These are phyloP conservation scores for Yarrowia sp. DNA, from an alignment of 805 yeast species.

Conservation along the genomic window DNA sequence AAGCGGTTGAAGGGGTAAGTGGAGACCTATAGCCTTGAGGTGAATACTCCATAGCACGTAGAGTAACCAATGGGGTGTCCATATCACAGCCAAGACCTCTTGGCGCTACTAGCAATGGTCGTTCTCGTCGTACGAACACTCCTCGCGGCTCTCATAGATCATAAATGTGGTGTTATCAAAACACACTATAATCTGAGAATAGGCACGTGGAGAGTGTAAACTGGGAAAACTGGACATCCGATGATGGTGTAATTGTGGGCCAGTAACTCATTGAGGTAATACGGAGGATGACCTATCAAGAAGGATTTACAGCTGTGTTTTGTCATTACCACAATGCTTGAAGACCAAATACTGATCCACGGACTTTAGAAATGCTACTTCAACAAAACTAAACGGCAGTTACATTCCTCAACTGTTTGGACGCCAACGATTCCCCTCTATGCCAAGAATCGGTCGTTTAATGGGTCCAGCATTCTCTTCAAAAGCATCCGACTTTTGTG, in stretches of 20 bases:
- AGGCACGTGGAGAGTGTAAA: not conserved
- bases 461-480: not conserved
- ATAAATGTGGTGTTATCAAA: constrained; percentile 2
- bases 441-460: not conserved
- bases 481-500: not conserved
- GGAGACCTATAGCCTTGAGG: not conserved
- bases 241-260: not conserved
- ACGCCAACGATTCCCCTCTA: not conserved
- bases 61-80: not conserved
- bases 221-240: not conserved
- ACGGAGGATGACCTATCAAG: too few relatives aligned
- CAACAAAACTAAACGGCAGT: too few relatives aligned
- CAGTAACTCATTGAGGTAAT: not conserved
- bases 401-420: too few relatives aligned
- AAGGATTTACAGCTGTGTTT: too few relatives aligned
- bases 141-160: not conserved
- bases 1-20: not conserved
- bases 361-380: too few relatives aligned
- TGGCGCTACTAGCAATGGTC: not conserved
- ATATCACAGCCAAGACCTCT: not conserved
- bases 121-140: not conserved
- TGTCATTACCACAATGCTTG: too few relatives aligned
- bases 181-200: not conserved
- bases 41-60: not conserved
- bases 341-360: too few relatives aligned